Conservation (phyloP, 1,284 basidiomycete genomes). For the Ceratorhiza oryzae-sativae region DNA sequence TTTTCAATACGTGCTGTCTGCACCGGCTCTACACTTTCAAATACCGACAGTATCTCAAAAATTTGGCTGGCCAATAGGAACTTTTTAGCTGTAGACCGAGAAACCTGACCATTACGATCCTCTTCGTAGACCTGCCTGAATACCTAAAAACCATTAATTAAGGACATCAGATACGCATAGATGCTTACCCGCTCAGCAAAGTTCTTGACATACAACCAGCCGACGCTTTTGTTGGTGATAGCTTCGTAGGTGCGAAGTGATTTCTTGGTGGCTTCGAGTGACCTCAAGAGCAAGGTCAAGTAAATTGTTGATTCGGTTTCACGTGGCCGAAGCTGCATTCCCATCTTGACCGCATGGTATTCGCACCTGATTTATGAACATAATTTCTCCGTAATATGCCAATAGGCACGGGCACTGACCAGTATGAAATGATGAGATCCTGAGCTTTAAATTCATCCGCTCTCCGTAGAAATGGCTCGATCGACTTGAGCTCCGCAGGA, state of each 20-base stretch:
- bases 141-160: constrained; percentile 8
- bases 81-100: constrained; percentile 79
- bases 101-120: constrained; percentile 40
- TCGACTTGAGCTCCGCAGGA: constrained; percentile 40
- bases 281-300: constrained; percentile 7
- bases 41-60: constrained; percentile 80
- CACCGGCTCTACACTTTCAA: constrained; percentile 61
- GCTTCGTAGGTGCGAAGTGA: constrained; percentile 9
- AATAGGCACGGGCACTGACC: background rate
- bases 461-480: constrained; percentile 42
- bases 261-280: constrained; percentile 33
- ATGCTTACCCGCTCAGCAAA: constrained; percentile 18
- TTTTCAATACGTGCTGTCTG: constrained; percentile 43
- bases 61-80: constrained; percentile 89
- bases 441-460: constrained; percentile 42
- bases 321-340: background rate
- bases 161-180: background rate
- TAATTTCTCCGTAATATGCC: background rate
- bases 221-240: constrained; percentile 38
- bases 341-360: constrained; percentile 29
- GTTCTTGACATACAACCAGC: constrained; percentile 41
- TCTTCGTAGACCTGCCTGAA: constrained; percentile 42
- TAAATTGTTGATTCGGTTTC: background rate
- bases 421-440: constrained; percentile 43
- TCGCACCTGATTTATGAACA: constrained; percentile 9